These are phyloP conservation scores for Kluyveromyces sp. DNA, from an alignment of 1,139 yeast genomes.

Conservation along the genomic window DNA sequence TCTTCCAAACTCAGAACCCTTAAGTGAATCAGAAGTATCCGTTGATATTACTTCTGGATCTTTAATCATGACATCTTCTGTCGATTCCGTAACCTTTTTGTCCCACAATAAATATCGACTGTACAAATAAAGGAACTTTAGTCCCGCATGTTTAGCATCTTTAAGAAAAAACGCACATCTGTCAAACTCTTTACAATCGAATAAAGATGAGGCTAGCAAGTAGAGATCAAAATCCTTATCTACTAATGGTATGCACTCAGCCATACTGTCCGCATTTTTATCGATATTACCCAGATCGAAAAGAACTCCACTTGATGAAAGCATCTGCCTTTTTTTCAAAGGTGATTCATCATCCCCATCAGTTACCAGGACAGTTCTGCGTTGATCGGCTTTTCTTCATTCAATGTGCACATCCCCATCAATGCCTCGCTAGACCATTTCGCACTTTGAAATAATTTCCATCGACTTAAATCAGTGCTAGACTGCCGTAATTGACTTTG, in stretches of 20 bases:
- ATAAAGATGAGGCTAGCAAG: constrained; percentile 62
- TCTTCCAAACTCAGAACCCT: constrained; percentile 5
- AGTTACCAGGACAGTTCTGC: constrained; percentile 9
- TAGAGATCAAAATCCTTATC: constrained; percentile 39
- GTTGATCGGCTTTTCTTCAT: constrained; percentile 3
- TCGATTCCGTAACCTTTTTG: constrained; percentile 62
- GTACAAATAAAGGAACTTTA: constrained; percentile 60
- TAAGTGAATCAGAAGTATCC: constrained; percentile 8
- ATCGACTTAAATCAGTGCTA: constrained; percentile 33
- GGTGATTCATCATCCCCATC: constrained; percentile 13
- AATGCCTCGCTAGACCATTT: constrained; percentile 84
- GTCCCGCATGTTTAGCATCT: constrained; percentile 45
- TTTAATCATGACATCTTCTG: constrained; percentile 49
- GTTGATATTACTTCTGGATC: constrained; percentile 16
- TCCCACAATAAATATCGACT: constrained; percentile 67
- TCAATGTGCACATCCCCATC: constrained; percentile 37
- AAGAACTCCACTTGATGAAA: background rate
- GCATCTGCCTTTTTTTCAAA: constrained; percentile 9
- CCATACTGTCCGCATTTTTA: background rate
- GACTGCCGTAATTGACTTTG: constrained; percentile 33
- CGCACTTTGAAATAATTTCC: constrained; percentile 59
- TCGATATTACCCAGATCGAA: background rate
- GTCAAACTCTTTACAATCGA: constrained; percentile 80
- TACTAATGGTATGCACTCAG: constrained; percentile 10
- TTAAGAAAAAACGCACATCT: constrained; percentile 59